These are phyloP conservation scores for Saccharomycopsis lassenensis DNA, from an alignment of 805 yeast species.

Conservation along the genomic window DNA sequence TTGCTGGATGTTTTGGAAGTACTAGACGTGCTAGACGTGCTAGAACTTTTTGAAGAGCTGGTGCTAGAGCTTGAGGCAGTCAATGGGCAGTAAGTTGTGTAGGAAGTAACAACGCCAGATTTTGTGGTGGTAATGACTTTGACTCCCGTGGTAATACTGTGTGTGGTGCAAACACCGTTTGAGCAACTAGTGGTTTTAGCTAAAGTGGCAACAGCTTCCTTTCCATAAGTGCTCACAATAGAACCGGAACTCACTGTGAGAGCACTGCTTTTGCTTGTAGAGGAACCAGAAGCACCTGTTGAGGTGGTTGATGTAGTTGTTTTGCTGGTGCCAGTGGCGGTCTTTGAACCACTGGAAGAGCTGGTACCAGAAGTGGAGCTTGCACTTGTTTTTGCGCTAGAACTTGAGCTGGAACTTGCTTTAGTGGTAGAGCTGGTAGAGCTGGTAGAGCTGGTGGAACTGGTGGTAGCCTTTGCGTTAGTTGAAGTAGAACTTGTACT, in stretches of 20 bases:
- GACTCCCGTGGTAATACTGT: slow-evolving; percentile 21
- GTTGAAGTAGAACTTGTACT: background rate
- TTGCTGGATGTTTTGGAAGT: background rate
- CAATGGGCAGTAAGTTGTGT: slow-evolving; percentile 23
- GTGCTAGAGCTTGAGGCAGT: slow-evolving; percentile 1
- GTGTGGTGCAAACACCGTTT: slow-evolving; percentile 18
- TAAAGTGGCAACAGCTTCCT: too few relatives aligned
- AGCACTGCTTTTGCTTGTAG: background rate
- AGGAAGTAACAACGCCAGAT: slow-evolving; percentile 20
- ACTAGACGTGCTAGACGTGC: background rate
- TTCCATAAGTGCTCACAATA: too few relatives aligned
- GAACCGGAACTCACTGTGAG: too few relatives aligned
- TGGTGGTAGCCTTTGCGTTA: background rate
- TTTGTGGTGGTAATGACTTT: slow-evolving; percentile 21
- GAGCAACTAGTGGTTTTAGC: slow-evolving; percentile 21
- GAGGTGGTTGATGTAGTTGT: background rate
- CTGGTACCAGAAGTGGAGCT: slow-evolving; percentile 1
- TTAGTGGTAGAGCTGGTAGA: slow-evolving; percentile 2
- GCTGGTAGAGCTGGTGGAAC: slow-evolving; percentile 3
- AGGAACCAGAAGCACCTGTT: background rate
- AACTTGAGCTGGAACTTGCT: slow-evolving; percentile 1
- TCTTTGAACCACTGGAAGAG: background rate
- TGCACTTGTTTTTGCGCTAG: background rate
- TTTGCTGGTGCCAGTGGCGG: slow-evolving; percentile 1
- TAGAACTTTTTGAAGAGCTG: background rate